Percentiles rank a stretch among this genome's conserved stretches.
Evolutionary conservation across 768 basidiomycete genomes (phyloP).

Genomic region (Pulveroboletus sp.): DNA sequence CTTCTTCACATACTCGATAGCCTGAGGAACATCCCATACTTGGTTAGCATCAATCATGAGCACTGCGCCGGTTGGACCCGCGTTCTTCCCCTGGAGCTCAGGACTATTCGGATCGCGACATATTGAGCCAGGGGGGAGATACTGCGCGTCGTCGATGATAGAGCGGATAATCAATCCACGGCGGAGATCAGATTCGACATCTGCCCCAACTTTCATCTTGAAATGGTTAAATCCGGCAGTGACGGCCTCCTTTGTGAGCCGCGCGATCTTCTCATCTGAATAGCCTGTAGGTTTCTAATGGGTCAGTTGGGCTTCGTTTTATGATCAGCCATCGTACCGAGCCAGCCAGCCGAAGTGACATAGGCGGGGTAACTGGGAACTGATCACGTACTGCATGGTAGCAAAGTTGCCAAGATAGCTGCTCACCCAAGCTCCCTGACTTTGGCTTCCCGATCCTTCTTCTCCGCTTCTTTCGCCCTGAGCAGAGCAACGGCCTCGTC

Average conservation of each 20-base stretch:
- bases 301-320: conserved; percentile 7
- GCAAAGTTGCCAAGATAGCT: not conserved
- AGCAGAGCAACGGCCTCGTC: conserved; percentile 86
- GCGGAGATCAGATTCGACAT: conserved; percentile 75
- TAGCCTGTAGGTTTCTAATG: conserved; percentile 49
- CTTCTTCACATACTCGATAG: conserved; percentile 84
- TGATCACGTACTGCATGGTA: not conserved
- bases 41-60: conserved; percentile 98
- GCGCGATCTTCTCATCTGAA: conserved; percentile 84
- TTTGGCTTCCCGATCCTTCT: conserved; percentile 71
- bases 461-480: conserved; percentile 68
- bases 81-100: conserved; percentile 81
- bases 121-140: conserved; percentile 56
- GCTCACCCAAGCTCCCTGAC: conserved; percentile 65
- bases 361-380: conserved; percentile 79
- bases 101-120: conserved; percentile 57
- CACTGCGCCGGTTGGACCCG: conserved; percentile 89
- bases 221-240: conserved; percentile 93
- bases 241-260: conserved; percentile 83
- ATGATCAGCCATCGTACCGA: conserved; percentile 41
- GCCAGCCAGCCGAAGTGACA: conserved; percentile 91
- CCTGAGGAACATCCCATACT: conserved; percentile 91
- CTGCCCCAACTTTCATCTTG: conserved; percentile 97
- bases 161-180: conserved; percentile 87
- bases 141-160: conserved; percentile 89